phyloP scores from a whole-genome alignment of 2,329 filamentous ascomycete species.

The Penicillium sp. region DNA sequence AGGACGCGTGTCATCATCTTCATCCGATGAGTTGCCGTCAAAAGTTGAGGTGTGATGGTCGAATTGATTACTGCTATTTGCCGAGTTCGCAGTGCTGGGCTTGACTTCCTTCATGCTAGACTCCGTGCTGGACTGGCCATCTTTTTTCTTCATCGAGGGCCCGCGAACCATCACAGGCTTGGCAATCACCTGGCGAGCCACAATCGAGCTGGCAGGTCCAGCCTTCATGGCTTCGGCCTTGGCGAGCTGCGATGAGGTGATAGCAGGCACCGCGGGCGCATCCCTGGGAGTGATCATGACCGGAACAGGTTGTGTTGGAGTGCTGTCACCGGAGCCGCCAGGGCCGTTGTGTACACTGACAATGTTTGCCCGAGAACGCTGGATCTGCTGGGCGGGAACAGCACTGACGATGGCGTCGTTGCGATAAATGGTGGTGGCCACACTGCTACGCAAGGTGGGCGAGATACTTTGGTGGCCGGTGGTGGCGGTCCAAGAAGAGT shows the following conservation, averaged over 20 bases:
- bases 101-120: constrained; percentile 6
- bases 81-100: constrained; percentile 15
- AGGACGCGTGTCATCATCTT: constrained; percentile 23
- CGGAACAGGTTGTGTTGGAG: constrained; percentile 45
- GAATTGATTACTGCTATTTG: constrained; percentile 18
- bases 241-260: constrained; percentile 54
- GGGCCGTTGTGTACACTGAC: constrained; percentile 81
- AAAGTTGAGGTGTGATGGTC: constrained; percentile 30
- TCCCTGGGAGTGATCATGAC: constrained; percentile 31
- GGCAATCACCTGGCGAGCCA: constrained; percentile 44
- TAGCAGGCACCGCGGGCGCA: constrained; percentile 69
- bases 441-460: constrained; percentile 57
- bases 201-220: constrained; percentile 39
- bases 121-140: constrained; percentile 17
- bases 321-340: constrained; percentile 35
- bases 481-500: constrained; percentile 83
- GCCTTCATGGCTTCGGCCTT: constrained; percentile 37
- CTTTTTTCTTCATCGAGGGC: constrained; percentile 32
- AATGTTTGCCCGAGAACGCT: constrained; percentile 84
- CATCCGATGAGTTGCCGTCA: constrained; percentile 34
- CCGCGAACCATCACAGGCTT: constrained; percentile 47
- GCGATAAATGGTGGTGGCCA: constrained; percentile 91
- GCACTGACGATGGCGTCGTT: constrained; percentile 82
- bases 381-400: constrained; percentile 77
- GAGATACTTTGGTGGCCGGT: constrained; percentile 52